Conservation (phyloP, 176 grass and related monocot species). For the Bromus sterilis region DNA sequence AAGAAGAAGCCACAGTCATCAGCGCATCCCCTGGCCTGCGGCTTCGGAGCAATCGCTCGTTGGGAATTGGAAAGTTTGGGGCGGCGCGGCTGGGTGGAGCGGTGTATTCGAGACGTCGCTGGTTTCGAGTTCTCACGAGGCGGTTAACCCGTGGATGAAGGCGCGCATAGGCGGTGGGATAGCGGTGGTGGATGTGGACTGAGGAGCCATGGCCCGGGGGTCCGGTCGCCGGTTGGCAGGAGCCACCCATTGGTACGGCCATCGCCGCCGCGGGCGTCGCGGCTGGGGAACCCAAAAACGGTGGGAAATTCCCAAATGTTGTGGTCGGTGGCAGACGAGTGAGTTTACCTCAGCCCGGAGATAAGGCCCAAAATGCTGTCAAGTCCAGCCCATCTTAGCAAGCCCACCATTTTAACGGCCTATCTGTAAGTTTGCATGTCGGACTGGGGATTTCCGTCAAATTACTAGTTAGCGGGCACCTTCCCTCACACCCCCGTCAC, state of each 20-base stretch:
- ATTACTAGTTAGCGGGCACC: no score
- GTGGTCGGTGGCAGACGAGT: neutral
- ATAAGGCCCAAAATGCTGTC: neutral
- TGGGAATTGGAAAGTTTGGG: neutral
- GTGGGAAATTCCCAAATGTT: neutral
- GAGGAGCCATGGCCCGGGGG: neutral
- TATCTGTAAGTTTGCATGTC: neutral
- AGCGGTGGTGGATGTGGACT: neutral
- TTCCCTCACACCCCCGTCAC: no score
- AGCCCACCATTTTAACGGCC: neutral
- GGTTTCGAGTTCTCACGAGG: neutral
- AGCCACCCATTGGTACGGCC: neutral
- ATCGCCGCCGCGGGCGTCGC: neutral
- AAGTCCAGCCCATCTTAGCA: neutral
- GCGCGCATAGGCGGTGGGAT: neutral
- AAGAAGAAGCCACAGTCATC: neutral
- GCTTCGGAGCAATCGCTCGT: neutral
- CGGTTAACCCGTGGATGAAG: neutral
- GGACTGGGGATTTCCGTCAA: no score
- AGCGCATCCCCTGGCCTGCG: neutral
- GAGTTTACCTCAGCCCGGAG: neutral
- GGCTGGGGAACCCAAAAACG: neutral
- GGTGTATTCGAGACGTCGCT: neutral
- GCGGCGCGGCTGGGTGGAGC: neutral
- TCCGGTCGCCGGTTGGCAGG: neutral